These are phyloP conservation scores for Chlamydomonas incerta DNA, from an alignment of 139 green algal genomes.

Conservation along the genomic window DNA sequence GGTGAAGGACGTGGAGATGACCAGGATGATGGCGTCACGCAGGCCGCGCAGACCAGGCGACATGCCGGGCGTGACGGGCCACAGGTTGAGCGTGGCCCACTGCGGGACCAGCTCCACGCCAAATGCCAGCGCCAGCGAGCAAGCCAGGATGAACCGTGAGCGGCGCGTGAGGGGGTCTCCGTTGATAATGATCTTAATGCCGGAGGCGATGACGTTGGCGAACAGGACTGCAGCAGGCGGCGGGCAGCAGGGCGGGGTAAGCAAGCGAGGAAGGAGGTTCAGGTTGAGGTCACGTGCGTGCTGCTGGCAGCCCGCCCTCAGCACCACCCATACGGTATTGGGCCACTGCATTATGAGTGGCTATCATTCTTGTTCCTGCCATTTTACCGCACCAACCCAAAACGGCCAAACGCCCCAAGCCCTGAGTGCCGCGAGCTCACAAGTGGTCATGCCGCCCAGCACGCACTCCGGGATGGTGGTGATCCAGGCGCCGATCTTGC, in stretches of 20 bases:
- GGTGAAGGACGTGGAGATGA: constrained; percentile 50
- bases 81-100: constrained; percentile 63
- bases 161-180: constrained; percentile 59
- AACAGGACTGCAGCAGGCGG: no score
- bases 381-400: no score
- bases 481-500: constrained; percentile 76
- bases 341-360: no score
- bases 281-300: no score
- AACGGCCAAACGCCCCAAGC: no score
- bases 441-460: constrained; percentile 82
- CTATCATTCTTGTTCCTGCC: no score
- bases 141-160: constrained; percentile 72
- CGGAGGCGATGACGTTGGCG: constrained; percentile 59
- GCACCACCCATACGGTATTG: no score
- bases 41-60: constrained; percentile 33
- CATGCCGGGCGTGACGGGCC: constrained; percentile 42
- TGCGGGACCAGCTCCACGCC: constrained; percentile 60
- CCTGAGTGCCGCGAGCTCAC: no score
- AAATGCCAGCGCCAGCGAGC: constrained; percentile 61
- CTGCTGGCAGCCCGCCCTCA: no score
- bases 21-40: constrained; percentile 35
- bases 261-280: no score
- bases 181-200: constrained; percentile 69
- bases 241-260: no score
- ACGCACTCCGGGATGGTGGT: constrained; percentile 84